These are phyloP conservation scores for Hirschioporus abietinus DNA, from an alignment of 768 basidiomycete genomes.

Conservation along the genomic window DNA sequence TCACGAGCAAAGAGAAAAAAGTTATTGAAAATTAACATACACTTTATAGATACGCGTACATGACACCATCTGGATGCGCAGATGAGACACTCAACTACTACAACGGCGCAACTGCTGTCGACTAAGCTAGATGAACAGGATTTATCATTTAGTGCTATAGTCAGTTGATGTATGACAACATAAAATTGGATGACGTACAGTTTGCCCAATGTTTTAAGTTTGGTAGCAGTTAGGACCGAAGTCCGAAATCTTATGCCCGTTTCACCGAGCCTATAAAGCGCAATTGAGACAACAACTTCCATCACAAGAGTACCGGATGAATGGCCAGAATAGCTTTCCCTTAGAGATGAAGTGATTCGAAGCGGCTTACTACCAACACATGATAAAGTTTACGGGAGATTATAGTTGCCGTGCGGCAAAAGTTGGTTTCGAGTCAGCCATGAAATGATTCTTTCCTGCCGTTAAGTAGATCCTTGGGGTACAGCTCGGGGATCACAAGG, in stretches of 20 bases:
- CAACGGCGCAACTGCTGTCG: constrained; percentile 46
- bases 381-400: background rate
- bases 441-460: background rate
- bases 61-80: constrained; percentile 54
- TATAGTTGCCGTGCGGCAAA: background rate
- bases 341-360: background rate
- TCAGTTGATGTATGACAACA: background rate
- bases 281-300: background rate
- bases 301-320: background rate
- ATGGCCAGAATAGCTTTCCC: background rate
- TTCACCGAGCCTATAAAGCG: background rate
- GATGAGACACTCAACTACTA: constrained; percentile 59
- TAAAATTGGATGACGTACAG: background rate
- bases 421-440: background rate
- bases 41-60: constrained; percentile 33
- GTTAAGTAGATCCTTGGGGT: background rate
- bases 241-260: background rate
- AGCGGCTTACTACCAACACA: background rate
- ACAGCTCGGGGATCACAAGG: background rate
- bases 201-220: background rate
- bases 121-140: background rate
- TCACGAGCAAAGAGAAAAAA: too few species aligned
- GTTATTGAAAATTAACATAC: background rate
- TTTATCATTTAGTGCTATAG: background rate
- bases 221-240: background rate